Percentiles rank a stretch among this genome's conserved stretches.
Conservation (phyloP, 2,329 filamentous ascomycete genomes). For the Claviceps quebecensis region DNA sequence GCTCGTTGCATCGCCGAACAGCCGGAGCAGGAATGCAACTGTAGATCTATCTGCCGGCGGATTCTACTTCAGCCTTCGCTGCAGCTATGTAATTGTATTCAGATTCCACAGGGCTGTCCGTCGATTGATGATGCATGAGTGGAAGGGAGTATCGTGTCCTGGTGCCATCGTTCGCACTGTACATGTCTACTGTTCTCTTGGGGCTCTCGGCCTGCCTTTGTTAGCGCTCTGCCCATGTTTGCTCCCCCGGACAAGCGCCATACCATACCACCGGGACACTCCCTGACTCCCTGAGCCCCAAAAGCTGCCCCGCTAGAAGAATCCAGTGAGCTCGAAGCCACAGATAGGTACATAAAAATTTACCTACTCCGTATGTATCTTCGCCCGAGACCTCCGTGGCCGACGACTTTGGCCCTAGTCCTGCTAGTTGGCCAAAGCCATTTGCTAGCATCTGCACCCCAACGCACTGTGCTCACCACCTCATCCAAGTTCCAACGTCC, state of each 20-base stretch:
- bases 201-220: not conserved
- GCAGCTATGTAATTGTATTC: not conserved
- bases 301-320: not conserved
- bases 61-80: not conserved
- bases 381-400: not conserved
- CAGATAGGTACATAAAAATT: too few relatives aligned
- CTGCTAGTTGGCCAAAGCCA: not conserved
- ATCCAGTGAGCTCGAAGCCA: not conserved
- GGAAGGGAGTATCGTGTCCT: not conserved
- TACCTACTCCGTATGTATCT: not conserved
- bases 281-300: not conserved
- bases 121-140: slow-evolving; percentile 2
- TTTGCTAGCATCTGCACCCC: not conserved
- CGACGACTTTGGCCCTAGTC: not conserved
- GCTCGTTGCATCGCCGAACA: not conserved
- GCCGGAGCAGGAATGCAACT: not conserved
- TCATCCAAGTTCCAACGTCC: not conserved
- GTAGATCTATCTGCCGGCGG: slow-evolving; percentile 5
- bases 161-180: not conserved
- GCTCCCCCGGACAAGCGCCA: not conserved
- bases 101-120: not conserved
- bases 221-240: not conserved
- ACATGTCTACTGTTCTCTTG: too few relatives aligned
- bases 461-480: not conserved
- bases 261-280: not conserved